Base-by-base conservation (phyloP, 257 asterid genomes). In the Penstemon eatonii region DNA sequence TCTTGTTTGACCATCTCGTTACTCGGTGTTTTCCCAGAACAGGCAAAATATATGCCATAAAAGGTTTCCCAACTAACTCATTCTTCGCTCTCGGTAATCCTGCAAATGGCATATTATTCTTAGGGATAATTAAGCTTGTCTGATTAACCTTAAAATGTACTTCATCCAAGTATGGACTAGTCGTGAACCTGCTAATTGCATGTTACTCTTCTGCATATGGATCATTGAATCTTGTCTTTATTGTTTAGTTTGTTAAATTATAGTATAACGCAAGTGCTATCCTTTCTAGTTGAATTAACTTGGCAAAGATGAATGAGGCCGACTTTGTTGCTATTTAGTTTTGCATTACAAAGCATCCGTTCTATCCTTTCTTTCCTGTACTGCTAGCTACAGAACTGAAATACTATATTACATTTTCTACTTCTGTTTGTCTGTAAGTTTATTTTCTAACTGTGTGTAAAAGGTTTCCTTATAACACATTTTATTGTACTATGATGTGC, bases 401-500 rank as follows among this genome's bases (percentile, higher is more conserved):
- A 19, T 7, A 51, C 43, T 4, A 54, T 73, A 33, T 60, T 62
- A 41, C 18, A n/a, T 33, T 15, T 61, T 10, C 62, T 53, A 4
- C 51, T 9, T 4, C 43, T 69, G 0, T 69, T 59, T 5, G 6
- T 61, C 56, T 13, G 33, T 75, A 43, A 13, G 42, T 8, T 58
- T 40, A 46, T 39, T 39, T 46, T 10, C 41, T 56, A 25, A 66
- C 39, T 64, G 55, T 60, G 49, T 15, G 58, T 43, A 8, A 19
- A 7, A 46, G 60, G 60, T 63, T 71, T 37, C 33, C 33, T 63
- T 56, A 56, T 71, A 69, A 58, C 61, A 42, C 36, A 51, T 58
- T 54, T 40, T 5, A 19, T 71, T 63, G 59, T 65, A 43, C 37
- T 62, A 5, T 71, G 43, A 63, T 72, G 66, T 74, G 67, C 42